Percentiles rank a stretch among this genome's conserved stretches.
Evolutionary conservation across 257 asterid species (phyloP).

Genomic region (Gentiana straminea): DNA sequence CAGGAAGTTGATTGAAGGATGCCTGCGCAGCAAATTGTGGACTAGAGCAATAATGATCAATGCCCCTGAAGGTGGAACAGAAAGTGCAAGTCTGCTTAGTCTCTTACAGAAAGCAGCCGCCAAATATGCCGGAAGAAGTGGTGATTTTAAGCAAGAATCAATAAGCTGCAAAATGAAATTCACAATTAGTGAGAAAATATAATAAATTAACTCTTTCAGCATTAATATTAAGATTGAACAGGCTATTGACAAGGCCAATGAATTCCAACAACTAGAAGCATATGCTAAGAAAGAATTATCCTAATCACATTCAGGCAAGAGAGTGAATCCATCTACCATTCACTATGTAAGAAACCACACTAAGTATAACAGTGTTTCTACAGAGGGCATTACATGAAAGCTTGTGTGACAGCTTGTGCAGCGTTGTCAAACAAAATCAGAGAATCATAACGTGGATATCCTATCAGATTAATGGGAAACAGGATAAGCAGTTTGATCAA

Average conservation of each 20-base stretch:
- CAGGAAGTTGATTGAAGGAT: conserved; percentile 86
- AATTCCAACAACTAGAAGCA: not conserved
- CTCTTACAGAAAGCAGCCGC: conserved; percentile 93
- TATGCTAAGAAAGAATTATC: too few relatives aligned
- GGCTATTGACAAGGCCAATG: too few relatives aligned
- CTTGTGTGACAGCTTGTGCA: too few relatives aligned
- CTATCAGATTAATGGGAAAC: not conserved
- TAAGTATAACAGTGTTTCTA: too few relatives aligned
- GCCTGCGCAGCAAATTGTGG: conserved; percentile 89
- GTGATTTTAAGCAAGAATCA: conserved; percentile 87
- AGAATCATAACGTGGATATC: not conserved
- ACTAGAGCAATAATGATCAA: conserved; percentile 69
- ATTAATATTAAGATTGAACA: too few relatives aligned
- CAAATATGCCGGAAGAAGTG: conserved; percentile 94
- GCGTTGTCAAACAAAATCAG: not conserved
- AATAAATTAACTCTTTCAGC: not conserved
- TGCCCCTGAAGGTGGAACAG: conserved; percentile 79
- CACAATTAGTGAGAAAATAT: not conserved
- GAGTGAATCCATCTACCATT: too few relatives aligned
- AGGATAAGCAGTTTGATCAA: not conserved
- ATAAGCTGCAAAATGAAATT: conserved; percentile 53
- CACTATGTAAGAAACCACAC: too few relatives aligned
- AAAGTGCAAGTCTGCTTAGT: conserved; percentile 73
- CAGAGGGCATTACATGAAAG: too few relatives aligned
- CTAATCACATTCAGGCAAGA: too few relatives aligned